Evolutionary conservation across 306 rosid genomes (phyloP).

Genomic region (Rubus parviflorus): DNA sequence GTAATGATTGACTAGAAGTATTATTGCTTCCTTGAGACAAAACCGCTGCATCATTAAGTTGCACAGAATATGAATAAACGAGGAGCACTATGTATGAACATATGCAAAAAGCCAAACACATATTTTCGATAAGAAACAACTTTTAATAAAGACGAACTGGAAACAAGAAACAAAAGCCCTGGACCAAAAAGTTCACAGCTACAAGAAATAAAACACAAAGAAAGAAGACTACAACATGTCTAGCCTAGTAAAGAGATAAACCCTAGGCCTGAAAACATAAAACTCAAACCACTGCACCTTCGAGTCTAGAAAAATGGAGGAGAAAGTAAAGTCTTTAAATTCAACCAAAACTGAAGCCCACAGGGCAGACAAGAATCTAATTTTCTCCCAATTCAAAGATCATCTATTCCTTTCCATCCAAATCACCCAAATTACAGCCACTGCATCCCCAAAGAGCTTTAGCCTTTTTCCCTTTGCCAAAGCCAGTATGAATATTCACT

Average conservation of each 20-base stretch:
- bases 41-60: conserved; percentile 35
- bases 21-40: conserved; percentile 54
- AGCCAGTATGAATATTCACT: not conserved
- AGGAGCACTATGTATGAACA: not conserved
- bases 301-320: not conserved
- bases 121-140: not conserved
- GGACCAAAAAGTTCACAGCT: not conserved
- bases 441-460: not conserved
- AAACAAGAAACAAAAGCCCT: not conserved
- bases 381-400: not conserved
- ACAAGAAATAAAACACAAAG: not conserved
- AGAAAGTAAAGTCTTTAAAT: not conserved
- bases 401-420: not conserved
- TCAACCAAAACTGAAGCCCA: not conserved
- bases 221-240: not conserved
- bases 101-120: not conserved
- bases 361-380: not conserved
- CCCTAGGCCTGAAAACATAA: not conserved
- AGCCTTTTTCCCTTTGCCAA: not conserved
- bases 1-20: conserved; percentile 53
- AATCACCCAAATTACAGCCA: not conserved
- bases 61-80: not conserved
- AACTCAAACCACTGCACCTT: not conserved
- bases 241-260: not conserved
- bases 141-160: not conserved